Evolutionary conservation across 2,329 filamentous ascomycete species (phyloP).

Genomic region (Raffaelea deltoideospora): DNA sequence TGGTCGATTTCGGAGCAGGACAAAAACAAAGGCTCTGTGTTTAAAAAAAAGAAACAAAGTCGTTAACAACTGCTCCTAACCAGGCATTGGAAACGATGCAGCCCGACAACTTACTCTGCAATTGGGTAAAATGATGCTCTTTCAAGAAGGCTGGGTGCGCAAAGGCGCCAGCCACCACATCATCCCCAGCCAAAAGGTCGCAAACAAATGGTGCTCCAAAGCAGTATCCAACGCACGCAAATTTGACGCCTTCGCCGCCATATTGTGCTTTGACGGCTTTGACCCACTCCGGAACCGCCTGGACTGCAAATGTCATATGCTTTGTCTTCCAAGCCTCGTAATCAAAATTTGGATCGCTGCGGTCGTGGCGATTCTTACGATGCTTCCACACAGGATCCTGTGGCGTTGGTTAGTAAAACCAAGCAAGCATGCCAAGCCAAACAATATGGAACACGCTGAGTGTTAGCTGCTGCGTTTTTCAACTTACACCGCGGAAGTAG

Average conservation of each 20-base stretch:
- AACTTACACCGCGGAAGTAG: slow-evolving; percentile 9
- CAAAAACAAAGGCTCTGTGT: slow-evolving; percentile 25
- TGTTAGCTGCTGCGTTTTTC: too few species aligned
- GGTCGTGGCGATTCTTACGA: slow-evolving; percentile 11
- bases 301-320: slow-evolving; percentile 25
- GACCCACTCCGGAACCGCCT: slow-evolving; percentile 27
- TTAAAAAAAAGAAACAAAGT: not conserved
- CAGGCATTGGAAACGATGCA: slow-evolving; percentile 19
- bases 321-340: slow-evolving; percentile 31
- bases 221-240: slow-evolving; percentile 25
- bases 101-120: too few species aligned
- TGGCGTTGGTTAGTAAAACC: not conserved
- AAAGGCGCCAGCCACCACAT: slow-evolving; percentile 28
- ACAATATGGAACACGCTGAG: not conserved
- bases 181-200: slow-evolving; percentile 20
- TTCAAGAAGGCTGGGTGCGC: slow-evolving; percentile 34
- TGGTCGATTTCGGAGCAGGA: slow-evolving; percentile 30
- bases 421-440: too few species aligned
- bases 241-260: slow-evolving; percentile 18
- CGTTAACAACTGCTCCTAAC: not conserved
- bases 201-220: slow-evolving; percentile 30
- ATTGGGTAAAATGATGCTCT: slow-evolving; percentile 31
- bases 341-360: slow-evolving; percentile 24
- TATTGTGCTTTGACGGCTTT: slow-evolving; percentile 20
- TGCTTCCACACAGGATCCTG: slow-evolving; percentile 18